Evolutionary conservation across 495 filamentous ascomycete genomes (phyloP).

Genomic region (Penicillium simplicissimum): DNA sequence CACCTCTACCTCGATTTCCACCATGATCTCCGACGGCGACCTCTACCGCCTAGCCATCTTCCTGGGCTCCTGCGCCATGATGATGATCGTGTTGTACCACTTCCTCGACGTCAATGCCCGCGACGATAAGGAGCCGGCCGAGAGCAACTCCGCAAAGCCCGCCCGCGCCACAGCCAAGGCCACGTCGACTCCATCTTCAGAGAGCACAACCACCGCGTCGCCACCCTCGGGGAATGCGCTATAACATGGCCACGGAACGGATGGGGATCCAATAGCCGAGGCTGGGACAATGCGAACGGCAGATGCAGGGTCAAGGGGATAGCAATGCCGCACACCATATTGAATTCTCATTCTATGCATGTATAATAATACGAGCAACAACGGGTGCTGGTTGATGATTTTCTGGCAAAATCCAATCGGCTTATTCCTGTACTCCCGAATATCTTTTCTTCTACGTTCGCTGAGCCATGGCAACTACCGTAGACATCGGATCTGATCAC

Average conservation of each 20-base stretch:
- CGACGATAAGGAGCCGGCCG: slow-evolving; percentile 42
- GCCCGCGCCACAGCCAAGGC: slow-evolving; percentile 28
- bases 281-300: background rate
- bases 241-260: background rate
- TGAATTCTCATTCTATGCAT: slow-evolving; percentile 3
- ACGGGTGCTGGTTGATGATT: background rate
- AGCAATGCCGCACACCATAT: background rate
- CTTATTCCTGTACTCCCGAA: background rate
- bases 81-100: slow-evolving; percentile 93
- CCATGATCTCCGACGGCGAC: slow-evolving; percentile 83
- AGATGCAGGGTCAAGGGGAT: background rate
- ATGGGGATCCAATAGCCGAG: slow-evolving; percentile 5
- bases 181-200: slow-evolving; percentile 13
- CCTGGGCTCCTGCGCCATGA: slow-evolving; percentile 87
- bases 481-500: background rate
- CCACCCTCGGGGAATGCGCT: background rate
- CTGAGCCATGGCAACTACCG: background rate
- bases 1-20: slow-evolving; percentile 24
- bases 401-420: slow-evolving; percentile 12
- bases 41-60: slow-evolving; percentile 88
- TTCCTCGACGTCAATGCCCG: slow-evolving; percentile 94
- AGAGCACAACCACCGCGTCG: slow-evolving; percentile 3
- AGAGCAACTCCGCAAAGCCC: slow-evolving; percentile 22
- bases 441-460: background rate
- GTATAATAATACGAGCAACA: slow-evolving; percentile 19